Percentiles rank a stretch among this genome's conserved stretches.
Evolutionary conservation across 441 rosid genomes (phyloP).

Genomic region (Bocquillonia castaneifolia): DNA sequence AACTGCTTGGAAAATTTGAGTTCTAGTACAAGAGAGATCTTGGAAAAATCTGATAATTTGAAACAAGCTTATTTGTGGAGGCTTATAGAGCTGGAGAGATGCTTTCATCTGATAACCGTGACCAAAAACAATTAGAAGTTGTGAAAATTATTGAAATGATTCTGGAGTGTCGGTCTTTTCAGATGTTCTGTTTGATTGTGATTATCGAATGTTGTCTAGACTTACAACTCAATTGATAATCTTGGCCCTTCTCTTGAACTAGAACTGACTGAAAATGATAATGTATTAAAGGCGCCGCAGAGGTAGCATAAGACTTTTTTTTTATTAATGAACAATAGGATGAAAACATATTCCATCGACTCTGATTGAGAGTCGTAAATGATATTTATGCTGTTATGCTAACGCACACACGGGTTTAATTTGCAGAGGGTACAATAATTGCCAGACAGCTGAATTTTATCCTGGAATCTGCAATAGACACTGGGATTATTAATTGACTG

Average conservation of each 20-base stretch:
- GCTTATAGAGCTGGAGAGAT: not conserved
- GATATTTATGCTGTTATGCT: not conserved
- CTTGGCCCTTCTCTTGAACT: not conserved
- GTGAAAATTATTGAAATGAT: not conserved
- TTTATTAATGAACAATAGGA: not conserved
- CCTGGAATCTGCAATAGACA: not conserved
- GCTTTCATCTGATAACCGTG: not conserved
- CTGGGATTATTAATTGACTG: not conserved
- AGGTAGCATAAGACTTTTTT: not conserved
- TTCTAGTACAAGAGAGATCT: not conserved
- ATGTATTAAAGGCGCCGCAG: not conserved
- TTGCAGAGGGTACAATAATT: not conserved
- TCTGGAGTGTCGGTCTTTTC: not conserved
- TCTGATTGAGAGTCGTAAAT: not conserved
- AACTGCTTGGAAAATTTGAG: not conserved
- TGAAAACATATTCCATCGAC: not conserved
- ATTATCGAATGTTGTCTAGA: not conserved
- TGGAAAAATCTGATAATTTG: not conserved
- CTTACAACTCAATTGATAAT: not conserved
- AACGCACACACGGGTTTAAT: not conserved
- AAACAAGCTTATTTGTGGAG: not conserved
- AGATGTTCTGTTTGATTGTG: not conserved
- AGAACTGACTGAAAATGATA: not conserved
- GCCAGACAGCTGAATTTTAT: not conserved
- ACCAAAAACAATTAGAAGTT: no score